Percentiles rank a stretch among this genome's conserved stretches.
phyloP scores from a whole-genome alignment of 2,329 filamentous ascomycete species.

The Xylaria sp. region DNA sequence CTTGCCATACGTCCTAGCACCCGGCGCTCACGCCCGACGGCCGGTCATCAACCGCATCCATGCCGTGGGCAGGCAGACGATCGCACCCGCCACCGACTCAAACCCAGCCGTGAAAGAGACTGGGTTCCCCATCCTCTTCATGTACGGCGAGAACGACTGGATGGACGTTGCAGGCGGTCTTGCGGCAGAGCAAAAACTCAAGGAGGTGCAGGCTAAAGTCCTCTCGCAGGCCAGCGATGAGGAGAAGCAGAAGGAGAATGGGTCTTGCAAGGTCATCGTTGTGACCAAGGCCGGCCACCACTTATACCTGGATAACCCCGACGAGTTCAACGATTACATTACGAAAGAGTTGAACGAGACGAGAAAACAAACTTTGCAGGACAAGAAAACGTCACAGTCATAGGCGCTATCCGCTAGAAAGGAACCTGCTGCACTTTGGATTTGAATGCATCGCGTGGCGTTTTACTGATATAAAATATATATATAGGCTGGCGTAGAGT shows the following conservation, averaged over 20 bases:
- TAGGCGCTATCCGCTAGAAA: neutral
- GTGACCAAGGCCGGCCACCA: conserved; percentile 71
- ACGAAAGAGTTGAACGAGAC: conserved; percentile 65
- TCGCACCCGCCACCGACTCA: conserved; percentile 51
- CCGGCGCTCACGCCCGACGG: conserved; percentile 88
- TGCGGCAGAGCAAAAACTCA: conserved; percentile 81
- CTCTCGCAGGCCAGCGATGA: conserved; percentile 72
- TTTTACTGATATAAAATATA: conserved; percentile 10
- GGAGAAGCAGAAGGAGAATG: conserved; percentile 77
- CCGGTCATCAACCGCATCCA: conserved; percentile 90
- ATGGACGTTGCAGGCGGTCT: conserved; percentile 93
- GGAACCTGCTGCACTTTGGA: neutral
- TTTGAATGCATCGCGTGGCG: conserved; percentile 34
- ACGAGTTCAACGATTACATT: conserved; percentile 66
- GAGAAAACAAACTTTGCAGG: conserved; percentile 45
- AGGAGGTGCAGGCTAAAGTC: conserved; percentile 69
- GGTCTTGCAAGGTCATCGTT: conserved; percentile 82
- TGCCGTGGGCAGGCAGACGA: conserved; percentile 79
- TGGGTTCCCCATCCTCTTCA: conserved; percentile 85
- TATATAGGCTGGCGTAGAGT: conserved; percentile 12
- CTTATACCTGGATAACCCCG: conserved; percentile 68
- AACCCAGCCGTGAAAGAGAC: conserved; percentile 59
- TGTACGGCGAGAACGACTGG: conserved; percentile 99
- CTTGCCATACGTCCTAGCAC: conserved; percentile 89
- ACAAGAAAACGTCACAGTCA: conserved; percentile 27